A percentile compares a stretch with the other conserved stretches of the same genome.
phyloP scores from a whole-genome alignment of 2,329 filamentous ascomycete species.

The Aurifilum marmelostoma region DNA sequence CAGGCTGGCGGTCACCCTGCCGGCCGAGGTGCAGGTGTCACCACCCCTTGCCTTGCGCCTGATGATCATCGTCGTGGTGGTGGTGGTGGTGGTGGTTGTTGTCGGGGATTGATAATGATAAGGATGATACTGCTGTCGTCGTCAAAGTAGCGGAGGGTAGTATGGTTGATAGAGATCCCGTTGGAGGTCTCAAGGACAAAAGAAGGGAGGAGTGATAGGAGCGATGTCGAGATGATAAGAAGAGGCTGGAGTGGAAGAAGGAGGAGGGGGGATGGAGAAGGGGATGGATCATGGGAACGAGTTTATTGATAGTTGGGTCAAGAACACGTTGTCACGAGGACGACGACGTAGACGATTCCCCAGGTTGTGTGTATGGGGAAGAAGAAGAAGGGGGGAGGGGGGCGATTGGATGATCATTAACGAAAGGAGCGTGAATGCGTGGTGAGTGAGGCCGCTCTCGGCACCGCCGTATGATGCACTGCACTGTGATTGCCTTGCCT shows the following conservation, averaged over 20 bases:
- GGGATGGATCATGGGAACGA: neutral
- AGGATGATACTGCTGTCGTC: neutral
- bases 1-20: slow-evolving; percentile 64
- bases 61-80: slow-evolving; percentile 35
- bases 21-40: slow-evolving; percentile 56
- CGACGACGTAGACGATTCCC: neutral
- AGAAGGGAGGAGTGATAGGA: neutral
- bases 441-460: neutral
- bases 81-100: neutral
- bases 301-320: neutral
- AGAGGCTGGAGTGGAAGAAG: neutral
- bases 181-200: neutral
- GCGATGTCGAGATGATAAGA: neutral
- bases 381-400: neutral
- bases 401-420: neutral
- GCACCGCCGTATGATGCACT: neutral
- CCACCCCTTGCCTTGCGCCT: slow-evolving; percentile 34
- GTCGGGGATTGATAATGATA: neutral
- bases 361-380: neutral
- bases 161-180: neutral
- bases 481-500: neutral
- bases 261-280: too few relatives aligned
- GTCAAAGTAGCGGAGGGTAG: too few relatives aligned
- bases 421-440: neutral
- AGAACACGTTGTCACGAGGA: slow-evolving; percentile 1